A percentile compares a stretch with the other conserved stretches of the same genome.
These are phyloP conservation scores for Rhizopus sp. DNA, from an alignment of 371 early-diverging fungal species.

Conservation along the genomic window DNA sequence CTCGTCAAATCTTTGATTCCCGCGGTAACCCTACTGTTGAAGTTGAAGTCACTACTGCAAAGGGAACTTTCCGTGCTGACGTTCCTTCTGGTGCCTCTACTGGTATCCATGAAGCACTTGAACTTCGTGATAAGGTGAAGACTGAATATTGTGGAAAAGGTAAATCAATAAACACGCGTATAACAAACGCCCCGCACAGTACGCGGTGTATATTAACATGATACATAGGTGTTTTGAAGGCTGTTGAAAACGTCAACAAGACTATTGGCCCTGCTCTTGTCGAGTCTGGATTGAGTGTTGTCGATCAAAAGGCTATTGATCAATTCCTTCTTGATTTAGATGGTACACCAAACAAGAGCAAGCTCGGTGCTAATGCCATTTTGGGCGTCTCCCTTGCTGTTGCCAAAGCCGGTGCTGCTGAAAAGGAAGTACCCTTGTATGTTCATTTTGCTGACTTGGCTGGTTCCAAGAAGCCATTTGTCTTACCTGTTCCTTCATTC, in stretches of 20 bases:
- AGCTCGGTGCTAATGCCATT: slow-evolving; percentile 98
- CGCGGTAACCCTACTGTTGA: slow-evolving; percentile 99
- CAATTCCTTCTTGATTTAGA: slow-evolving; percentile 90
- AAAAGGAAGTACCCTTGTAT: slow-evolving; percentile 91
- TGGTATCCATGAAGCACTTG: slow-evolving; percentile 98
- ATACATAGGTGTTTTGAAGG: slow-evolving; percentile 82
- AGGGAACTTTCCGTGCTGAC: slow-evolving; percentile 93
- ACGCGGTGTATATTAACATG: background rate
- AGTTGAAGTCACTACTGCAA: slow-evolving; percentile 94
- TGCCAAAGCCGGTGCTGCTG: slow-evolving; percentile 95
- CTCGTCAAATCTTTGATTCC: slow-evolving; percentile 99
- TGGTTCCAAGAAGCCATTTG: slow-evolving; percentile 80
- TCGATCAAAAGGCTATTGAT: slow-evolving; percentile 91
- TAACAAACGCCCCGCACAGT: background rate
- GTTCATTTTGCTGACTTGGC: slow-evolving; percentile 91
- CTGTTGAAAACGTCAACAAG: slow-evolving; percentile 92
- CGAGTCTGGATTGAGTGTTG: slow-evolving; percentile 71
- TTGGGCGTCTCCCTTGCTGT: slow-evolving; percentile 98
- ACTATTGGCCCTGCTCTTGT: slow-evolving; percentile 87
- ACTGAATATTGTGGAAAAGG: slow-evolving; percentile 93
- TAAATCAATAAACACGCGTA: slow-evolving; percentile 27
- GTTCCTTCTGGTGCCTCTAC: slow-evolving; percentile 99
- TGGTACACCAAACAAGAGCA: slow-evolving; percentile 94
- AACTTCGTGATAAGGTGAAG: slow-evolving; percentile 94
- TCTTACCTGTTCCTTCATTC: slow-evolving; percentile 98